A percentile compares a stretch with the other conserved stretches of the same genome.
Evolutionary conservation across 2,329 filamentous ascomycete species (phyloP).

Genomic region (Xylariomycetidae sp.): DNA sequence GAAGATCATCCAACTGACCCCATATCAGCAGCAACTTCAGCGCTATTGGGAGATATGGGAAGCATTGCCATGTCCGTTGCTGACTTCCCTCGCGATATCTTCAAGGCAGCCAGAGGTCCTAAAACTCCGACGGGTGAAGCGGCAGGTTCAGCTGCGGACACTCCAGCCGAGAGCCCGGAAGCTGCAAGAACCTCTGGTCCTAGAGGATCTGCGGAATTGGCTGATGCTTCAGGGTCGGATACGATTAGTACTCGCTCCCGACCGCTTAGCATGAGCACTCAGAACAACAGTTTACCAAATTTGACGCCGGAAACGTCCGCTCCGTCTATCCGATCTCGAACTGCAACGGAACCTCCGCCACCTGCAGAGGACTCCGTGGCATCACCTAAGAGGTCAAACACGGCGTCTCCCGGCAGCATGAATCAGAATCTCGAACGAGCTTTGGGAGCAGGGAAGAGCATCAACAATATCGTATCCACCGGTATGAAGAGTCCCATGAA

Average conservation of each 20-base stretch:
- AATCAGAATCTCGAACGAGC: slow-evolving; percentile 48
- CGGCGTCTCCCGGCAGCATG: slow-evolving; percentile 12
- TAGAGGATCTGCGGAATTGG: slow-evolving; percentile 3
- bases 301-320: slow-evolving; percentile 8
- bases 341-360: slow-evolving; percentile 7
- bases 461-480: slow-evolving; percentile 67
- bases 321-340: slow-evolving; percentile 6
- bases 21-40: slow-evolving; percentile 68
- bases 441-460: slow-evolving; percentile 59
- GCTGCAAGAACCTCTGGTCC: slow-evolving; percentile 4
- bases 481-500: slow-evolving; percentile 78
- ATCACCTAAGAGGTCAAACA: slow-evolving; percentile 4
- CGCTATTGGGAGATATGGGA: slow-evolving; percentile 75
- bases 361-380: too few relatives aligned
- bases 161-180: slow-evolving; percentile 7
- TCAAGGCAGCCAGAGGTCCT: slow-evolving; percentile 31
- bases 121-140: slow-evolving; percentile 17
- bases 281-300: slow-evolving; percentile 10
- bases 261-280: slow-evolving; percentile 8
- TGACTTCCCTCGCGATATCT: slow-evolving; percentile 58
- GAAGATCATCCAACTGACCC: slow-evolving; percentile 76
- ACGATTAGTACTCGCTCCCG: slow-evolving; percentile 10
- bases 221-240: slow-evolving; percentile 10
- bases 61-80: slow-evolving; percentile 77
- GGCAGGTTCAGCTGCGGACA: slow-evolving; percentile 5